Evolutionary conservation across 352 stramenopile species (phyloP).

Genomic region (Globisporangium heterothallicum): DNA sequence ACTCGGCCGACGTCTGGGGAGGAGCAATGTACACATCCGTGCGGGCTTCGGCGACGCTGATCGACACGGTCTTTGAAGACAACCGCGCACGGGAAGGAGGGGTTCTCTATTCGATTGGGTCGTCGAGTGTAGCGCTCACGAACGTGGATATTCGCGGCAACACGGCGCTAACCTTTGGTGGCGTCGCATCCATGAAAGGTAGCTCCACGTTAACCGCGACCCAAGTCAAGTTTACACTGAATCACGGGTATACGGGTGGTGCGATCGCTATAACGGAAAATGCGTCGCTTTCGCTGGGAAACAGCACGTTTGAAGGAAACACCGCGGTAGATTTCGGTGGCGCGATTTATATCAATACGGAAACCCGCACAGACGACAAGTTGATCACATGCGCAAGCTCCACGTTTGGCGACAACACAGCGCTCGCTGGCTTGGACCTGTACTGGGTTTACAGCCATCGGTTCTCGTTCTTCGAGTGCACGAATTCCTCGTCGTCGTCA

Average conservation of each 20-base stretch:
- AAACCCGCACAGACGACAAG: constrained; percentile 6
- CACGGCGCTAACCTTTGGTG: constrained; percentile 37
- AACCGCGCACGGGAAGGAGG: constrained; percentile 47
- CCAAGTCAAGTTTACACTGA: constrained; percentile 18
- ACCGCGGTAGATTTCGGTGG: constrained; percentile 43
- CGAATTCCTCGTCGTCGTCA: constrained; percentile 17
- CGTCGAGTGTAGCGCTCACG: constrained; percentile 18
- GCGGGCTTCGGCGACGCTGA: constrained; percentile 27
- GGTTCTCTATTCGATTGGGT: constrained; percentile 38
- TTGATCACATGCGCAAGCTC: constrained; percentile 9
- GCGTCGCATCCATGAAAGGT: constrained; percentile 27
- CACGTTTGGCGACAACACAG: constrained; percentile 31
- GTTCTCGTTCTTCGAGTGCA: constrained; percentile 32
- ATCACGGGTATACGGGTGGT: constrained; percentile 44
- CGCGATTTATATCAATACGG: constrained; percentile 44
- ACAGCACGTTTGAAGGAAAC: constrained; percentile 34
- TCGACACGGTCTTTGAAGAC: constrained; percentile 19
- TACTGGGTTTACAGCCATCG: constrained; percentile 55
- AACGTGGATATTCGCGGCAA: constrained; percentile 18
- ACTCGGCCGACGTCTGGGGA: constrained; percentile 27
- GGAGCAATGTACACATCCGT: constrained; percentile 49
- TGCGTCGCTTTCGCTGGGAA: constrained; percentile 18
- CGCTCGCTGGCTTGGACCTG: constrained; percentile 35
- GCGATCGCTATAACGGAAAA: constrained; percentile 38
- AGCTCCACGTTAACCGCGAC: constrained; percentile 18